phyloP scores from a whole-genome alignment of 208 protist genomes.

The Leishmania mexicana region DNA sequence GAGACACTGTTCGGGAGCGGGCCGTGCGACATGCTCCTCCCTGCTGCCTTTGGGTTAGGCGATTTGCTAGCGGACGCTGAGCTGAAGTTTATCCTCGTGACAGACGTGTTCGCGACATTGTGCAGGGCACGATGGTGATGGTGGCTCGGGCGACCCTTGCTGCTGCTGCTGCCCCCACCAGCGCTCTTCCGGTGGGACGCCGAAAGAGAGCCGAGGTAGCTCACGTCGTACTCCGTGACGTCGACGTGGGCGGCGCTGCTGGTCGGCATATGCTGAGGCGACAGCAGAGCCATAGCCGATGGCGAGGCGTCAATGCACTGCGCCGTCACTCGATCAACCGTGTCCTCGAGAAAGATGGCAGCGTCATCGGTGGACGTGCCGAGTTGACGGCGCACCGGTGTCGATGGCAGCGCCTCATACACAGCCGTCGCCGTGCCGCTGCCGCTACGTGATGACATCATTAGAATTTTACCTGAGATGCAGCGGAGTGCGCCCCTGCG shows the following conservation, averaged over 20 bases:
- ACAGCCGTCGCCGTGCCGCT: conserved; percentile 5
- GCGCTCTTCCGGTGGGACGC: conserved; percentile 6
- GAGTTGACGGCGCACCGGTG: conserved; percentile 50
- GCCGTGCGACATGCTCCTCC: conserved; percentile 24
- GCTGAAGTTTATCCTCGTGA: conserved; percentile 30
- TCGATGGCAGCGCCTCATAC: conserved; percentile 18
- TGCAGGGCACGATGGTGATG: conserved; percentile 28
- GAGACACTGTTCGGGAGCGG: conserved; percentile 16
- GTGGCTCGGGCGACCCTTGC: conserved; percentile 11
- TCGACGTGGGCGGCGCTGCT: conserved; percentile 43
- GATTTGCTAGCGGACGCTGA: conserved; percentile 33
- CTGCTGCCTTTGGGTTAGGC: conserved; percentile 51
- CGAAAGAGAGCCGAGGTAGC: conserved; percentile 40
- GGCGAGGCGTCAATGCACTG: conserved; percentile 75
- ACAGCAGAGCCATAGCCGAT: conserved; percentile 73
- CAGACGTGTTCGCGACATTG: conserved; percentile 45
- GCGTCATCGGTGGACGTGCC: conserved; percentile 76
- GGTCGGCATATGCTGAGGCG: conserved; percentile 63
- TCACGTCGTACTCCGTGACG: conserved; percentile 72
- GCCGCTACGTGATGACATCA: not conserved
- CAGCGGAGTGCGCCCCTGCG: not conserved
- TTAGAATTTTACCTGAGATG: not conserved
- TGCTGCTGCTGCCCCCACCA: conserved; percentile 10
- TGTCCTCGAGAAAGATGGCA: conserved; percentile 86
- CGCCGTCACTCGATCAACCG: conserved; percentile 66